Percentiles rank a stretch among this genome's conserved stretches.
Evolutionary conservation across 1,284 basidiomycete species (phyloP).

Genomic region (Inonotus hispidus): DNA sequence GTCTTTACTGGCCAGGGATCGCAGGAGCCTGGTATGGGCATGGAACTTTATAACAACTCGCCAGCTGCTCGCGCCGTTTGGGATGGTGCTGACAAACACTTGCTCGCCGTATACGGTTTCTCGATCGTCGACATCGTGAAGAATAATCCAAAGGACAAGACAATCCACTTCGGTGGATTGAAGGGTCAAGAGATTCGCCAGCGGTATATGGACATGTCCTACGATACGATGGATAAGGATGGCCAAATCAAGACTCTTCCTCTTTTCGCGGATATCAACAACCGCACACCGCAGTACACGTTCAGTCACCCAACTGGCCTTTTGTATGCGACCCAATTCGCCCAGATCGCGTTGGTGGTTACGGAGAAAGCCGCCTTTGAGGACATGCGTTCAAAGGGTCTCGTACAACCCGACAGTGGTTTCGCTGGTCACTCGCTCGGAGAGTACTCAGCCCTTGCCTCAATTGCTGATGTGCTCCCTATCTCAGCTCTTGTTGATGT

Average conservation of each 20-base stretch:
- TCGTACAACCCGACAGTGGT: conserved; percentile 86
- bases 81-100: conserved; percentile 93
- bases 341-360: conserved; percentile 96
- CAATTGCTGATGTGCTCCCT: conserved; percentile 92
- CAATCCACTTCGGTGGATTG: conserved; percentile 98
- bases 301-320: conserved; percentile 96
- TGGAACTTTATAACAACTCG: conserved; percentile 94
- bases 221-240: conserved; percentile 94
- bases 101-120: conserved; percentile 94
- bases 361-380: conserved; percentile 98
- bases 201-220: conserved; percentile 98
- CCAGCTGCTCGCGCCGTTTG: conserved; percentile 94
- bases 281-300: conserved; percentile 91
- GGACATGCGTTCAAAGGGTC: conserved; percentile 94
- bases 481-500: conserved; percentile 97
- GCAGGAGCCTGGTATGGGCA: conserved; percentile 98
- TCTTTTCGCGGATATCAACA: conserved; percentile 89
- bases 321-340: conserved; percentile 96
- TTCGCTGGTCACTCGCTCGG: conserved; percentile 98
- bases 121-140: conserved; percentile 98
- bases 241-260: conserved; percentile 93
- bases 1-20: conserved; percentile 99
- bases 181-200: conserved; percentile 97
- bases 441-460: conserved; percentile 96
- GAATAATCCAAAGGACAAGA: conserved; percentile 96